Conservation (phyloP, 2,329 filamentous ascomycete genomes). For the Didymella glomerata region DNA sequence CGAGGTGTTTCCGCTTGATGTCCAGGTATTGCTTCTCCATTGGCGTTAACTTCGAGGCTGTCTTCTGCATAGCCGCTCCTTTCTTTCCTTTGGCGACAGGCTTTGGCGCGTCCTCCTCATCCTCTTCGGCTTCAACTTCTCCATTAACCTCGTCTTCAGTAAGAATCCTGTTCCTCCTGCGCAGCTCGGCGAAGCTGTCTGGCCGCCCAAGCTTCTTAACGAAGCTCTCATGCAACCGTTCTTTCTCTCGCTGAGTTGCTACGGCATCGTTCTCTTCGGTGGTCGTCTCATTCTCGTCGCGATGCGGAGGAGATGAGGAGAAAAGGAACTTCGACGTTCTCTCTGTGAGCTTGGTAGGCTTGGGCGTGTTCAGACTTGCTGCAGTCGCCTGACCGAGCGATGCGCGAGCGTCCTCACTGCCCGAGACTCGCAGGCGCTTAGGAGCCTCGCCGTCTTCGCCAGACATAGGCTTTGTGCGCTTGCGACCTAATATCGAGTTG, state of each 20-base stretch:
- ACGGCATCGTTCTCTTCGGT: conserved; percentile 59
- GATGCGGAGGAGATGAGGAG: conserved; percentile 57
- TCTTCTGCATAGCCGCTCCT: conserved; percentile 69
- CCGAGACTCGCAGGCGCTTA: conserved; percentile 49
- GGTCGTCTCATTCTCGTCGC: conserved; percentile 49
- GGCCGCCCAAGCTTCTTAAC: conserved; percentile 88
- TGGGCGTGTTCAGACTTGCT: conserved; percentile 38
- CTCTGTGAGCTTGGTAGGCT: conserved; percentile 51
- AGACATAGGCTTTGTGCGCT: conserved; percentile 50
- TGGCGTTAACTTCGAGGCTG: conserved; percentile 85
- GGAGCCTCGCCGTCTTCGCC: conserved; percentile 50
- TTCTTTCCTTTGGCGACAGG: conserved; percentile 59
- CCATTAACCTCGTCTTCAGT: conserved; percentile 63
- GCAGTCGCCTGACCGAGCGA: conserved; percentile 37
- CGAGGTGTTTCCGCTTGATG: conserved; percentile 89
- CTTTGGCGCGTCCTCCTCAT: conserved; percentile 63
- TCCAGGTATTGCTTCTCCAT: conserved; percentile 94
- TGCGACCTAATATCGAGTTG: conserved; percentile 23
- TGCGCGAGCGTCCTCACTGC: conserved; percentile 30
- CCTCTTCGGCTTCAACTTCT: conserved; percentile 64
- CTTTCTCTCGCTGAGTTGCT: conserved; percentile 65
- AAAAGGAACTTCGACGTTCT: conserved; percentile 69
- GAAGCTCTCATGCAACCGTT: conserved; percentile 81
- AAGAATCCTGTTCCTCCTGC: conserved; percentile 65
- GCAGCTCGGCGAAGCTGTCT: conserved; percentile 77